Conservation (phyloP, 192 early-diverging fungal genomes). For the Coemansia sp. region DNA sequence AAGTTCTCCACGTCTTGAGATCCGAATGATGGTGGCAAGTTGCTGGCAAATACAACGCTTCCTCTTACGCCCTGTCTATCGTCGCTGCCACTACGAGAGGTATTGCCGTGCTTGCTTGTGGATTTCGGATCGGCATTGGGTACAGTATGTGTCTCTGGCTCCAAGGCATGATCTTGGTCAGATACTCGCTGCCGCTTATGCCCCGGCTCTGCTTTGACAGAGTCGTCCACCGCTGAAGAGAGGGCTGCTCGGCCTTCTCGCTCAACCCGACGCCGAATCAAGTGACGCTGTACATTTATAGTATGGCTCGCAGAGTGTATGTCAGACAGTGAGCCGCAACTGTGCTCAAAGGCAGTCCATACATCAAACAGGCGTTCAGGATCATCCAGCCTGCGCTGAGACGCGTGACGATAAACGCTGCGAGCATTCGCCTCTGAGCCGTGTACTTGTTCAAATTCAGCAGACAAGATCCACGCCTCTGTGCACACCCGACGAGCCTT, state of each 20-base stretch:
- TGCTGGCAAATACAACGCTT: slow-evolving; percentile 25
- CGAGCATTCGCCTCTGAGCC: slow-evolving; percentile 23
- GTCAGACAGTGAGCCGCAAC: slow-evolving; percentile 7
- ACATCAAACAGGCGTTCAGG: slow-evolving; percentile 37
- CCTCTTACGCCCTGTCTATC: not conserved
- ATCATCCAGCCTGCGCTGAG: slow-evolving; percentile 43
- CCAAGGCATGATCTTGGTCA: not conserved
- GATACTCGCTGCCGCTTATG: slow-evolving; percentile 6
- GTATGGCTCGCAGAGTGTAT: slow-evolving; percentile 15
- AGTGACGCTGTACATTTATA: slow-evolving; percentile 22
- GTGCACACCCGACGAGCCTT: slow-evolving; percentile 29
- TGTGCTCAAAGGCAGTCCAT: slow-evolving; percentile 36
- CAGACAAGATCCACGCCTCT: slow-evolving; percentile 44
- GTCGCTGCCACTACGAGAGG: not conserved
- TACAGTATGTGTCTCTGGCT: not conserved
- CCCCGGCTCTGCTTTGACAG: not conserved
- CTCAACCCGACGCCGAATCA: slow-evolving; percentile 22
- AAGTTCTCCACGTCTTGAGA: slow-evolving; percentile 11
- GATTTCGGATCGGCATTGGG: not conserved
- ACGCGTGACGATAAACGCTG: slow-evolving; percentile 39
- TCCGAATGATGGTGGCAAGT: slow-evolving; percentile 18
- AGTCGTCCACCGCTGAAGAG: not conserved
- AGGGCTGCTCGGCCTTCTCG: not conserved
- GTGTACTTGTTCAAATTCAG: slow-evolving; percentile 30
- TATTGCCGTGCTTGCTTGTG: not conserved